Conservation (phyloP, 179 eudicot genomes). For the Dionaea muscipula region DNA sequence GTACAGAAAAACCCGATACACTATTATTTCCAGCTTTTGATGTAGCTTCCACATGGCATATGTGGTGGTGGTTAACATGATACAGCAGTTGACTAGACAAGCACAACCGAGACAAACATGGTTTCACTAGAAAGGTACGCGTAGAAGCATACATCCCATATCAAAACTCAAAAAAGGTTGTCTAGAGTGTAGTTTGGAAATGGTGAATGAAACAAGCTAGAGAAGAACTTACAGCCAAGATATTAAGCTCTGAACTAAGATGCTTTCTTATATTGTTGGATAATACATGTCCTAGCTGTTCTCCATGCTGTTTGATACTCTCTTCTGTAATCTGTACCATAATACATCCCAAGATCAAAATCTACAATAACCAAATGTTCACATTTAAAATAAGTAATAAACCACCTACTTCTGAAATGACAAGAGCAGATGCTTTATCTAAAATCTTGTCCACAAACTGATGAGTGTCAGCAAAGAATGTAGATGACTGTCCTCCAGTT, state of each 20-base stretch:
- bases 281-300: slow-evolving; percentile 43
- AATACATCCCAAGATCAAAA: slow-evolving; percentile 11
- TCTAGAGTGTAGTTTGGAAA: not conserved
- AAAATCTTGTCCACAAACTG: slow-evolving; percentile 60
- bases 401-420: slow-evolving; percentile 63
- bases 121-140: no score
- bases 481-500: slow-evolving; percentile 11
- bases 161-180: not conserved
- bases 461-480: slow-evolving; percentile 36
- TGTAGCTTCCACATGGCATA: no score
- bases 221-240: slow-evolving; percentile 54
- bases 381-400: slow-evolving; percentile 3
- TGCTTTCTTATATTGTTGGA: slow-evolving; percentile 44
- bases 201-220: not conserved
- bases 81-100: no score
- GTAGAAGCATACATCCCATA: no score
- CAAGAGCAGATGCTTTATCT: slow-evolving; percentile 44
- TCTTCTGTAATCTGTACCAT: slow-evolving; percentile 45
- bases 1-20: no score
- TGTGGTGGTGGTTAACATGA: no score
- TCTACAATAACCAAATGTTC: not conserved
- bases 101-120: no score
- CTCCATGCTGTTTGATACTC: slow-evolving; percentile 39
- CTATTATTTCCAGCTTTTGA: no score
- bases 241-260: slow-evolving; percentile 49